Evolutionary conservation across 2,329 filamentous ascomycete species (phyloP).

Genomic region (Xylariaceae sp.): DNA sequence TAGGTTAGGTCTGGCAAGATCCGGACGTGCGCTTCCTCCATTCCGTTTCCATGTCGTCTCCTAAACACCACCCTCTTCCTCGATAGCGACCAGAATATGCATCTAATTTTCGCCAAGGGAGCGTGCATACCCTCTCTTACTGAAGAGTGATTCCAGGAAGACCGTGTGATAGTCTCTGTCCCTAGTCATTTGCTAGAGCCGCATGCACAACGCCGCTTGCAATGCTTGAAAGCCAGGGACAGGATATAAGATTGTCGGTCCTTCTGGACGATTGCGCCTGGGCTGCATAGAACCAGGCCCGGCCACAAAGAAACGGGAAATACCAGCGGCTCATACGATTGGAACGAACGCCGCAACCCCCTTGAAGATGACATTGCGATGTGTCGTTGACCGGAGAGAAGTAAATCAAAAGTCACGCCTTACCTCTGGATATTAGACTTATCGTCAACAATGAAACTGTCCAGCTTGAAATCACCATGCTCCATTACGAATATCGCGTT

Average conservation of each 20-base stretch:
- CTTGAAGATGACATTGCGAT: conserved; percentile 1
- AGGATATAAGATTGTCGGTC: conserved; percentile 1
- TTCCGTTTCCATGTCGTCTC: background rate
- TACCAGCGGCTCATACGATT: conserved; percentile 2
- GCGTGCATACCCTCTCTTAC: conserved; percentile 8
- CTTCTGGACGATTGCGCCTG: background rate
- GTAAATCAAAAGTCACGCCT: background rate
- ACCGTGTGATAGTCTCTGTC: conserved; percentile 3
- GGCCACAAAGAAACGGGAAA: conserved; percentile 4
- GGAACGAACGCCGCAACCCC: conserved; percentile 4
- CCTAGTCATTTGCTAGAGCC: background rate
- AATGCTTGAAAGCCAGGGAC: conserved; percentile 3
- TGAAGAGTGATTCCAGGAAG: conserved; percentile 4
- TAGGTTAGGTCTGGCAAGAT: background rate
- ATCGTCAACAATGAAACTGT: conserved; percentile 3
- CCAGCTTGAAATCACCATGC: conserved; percentile 1
- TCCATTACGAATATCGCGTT: conserved; percentile 1
- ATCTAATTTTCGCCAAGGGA: conserved; percentile 3
- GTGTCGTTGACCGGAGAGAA: background rate
- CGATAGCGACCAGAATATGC: background rate
- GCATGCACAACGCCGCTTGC: conserved; percentile 2
- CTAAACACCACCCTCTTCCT: background rate
- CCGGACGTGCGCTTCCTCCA: background rate
- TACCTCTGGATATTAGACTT: conserved; percentile 1
- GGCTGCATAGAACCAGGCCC: background rate